These are phyloP conservation scores for Heritiera fomes DNA, from an alignment of 345 rosid species.

Conservation along the genomic window DNA sequence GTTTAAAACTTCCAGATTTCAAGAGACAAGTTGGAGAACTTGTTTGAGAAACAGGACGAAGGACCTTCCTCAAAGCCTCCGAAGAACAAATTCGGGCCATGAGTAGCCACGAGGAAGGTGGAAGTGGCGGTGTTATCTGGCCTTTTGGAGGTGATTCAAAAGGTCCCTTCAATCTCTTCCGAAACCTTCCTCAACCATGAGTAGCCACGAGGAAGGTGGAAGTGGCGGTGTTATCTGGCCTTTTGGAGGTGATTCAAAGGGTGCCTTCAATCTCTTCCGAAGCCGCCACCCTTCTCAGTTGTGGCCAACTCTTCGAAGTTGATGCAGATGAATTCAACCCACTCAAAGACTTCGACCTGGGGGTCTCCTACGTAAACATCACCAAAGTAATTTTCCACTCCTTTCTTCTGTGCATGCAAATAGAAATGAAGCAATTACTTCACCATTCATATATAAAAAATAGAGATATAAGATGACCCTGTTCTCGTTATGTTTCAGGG, in stretches of 20 bases:
- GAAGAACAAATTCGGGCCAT: conserved; percentile 41
- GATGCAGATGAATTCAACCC: conserved; percentile 26
- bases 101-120: conserved; percentile 28
- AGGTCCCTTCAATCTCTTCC: conserved; percentile 31
- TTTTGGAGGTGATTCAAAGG: conserved; percentile 27
- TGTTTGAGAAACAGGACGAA: conserved; percentile 36
- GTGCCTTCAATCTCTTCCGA: conserved; percentile 34
- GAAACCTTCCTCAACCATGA: conserved; percentile 35
- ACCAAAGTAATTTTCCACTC: conserved; percentile 31
- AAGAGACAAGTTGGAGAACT: conserved; percentile 35
- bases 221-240: conserved; percentile 36
- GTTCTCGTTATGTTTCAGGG: conserved; percentile 33
- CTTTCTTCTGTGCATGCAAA: neutral
- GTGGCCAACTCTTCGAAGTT: conserved; percentile 40
- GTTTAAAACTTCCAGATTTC: conserved; percentile 27
- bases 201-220: conserved; percentile 25
- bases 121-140: conserved; percentile 28
- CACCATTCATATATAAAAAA: too few species aligned
- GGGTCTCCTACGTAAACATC: conserved; percentile 38
- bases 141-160: conserved; percentile 36
- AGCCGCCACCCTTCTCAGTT: conserved; percentile 28
- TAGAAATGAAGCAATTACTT: neutral
- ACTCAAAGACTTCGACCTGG: conserved; percentile 32
- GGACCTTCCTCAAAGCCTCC: conserved; percentile 44
- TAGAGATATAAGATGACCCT: neutral